phyloP scores from a whole-genome alignment of 2,329 filamentous ascomycete species.

The Fusarium multiceps region DNA sequence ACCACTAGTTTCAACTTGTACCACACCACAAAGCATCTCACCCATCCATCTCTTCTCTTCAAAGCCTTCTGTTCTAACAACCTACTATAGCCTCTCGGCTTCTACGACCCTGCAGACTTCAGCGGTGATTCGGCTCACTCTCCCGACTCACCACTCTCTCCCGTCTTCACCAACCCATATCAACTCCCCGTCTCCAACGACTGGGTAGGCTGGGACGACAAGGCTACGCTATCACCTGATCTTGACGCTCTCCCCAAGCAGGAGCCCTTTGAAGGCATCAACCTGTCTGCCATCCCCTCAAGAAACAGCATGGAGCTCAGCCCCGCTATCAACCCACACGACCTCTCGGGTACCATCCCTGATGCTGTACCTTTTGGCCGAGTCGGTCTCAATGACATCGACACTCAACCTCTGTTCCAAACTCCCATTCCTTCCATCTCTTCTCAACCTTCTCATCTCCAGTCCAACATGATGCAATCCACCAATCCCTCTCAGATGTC shows the following conservation, averaged over 20 bases:
- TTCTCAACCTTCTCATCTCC: slow-evolving; percentile 40
- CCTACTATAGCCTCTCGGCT: slow-evolving; percentile 36
- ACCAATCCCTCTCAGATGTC: slow-evolving; percentile 39
- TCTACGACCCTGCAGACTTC: slow-evolving; percentile 47
- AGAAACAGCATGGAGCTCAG: slow-evolving; percentile 46
- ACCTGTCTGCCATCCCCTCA: slow-evolving; percentile 43
- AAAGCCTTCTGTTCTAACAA: slow-evolving; percentile 30
- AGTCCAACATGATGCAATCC: slow-evolving; percentile 38
- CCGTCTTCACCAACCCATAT: slow-evolving; percentile 45
- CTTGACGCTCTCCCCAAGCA: slow-evolving; percentile 45
- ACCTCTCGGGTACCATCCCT: slow-evolving; percentile 42
- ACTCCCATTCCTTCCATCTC: slow-evolving; percentile 46
- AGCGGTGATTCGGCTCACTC: slow-evolving; percentile 46
- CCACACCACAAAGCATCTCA: slow-evolving; percentile 39
- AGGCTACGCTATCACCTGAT: slow-evolving; percentile 45
- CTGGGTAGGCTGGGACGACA: slow-evolving; percentile 46
- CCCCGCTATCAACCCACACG: slow-evolving; percentile 46
- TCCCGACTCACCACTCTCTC: slow-evolving; percentile 45
- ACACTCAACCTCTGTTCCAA: slow-evolving; percentile 45
- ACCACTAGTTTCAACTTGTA: slow-evolving; percentile 16
- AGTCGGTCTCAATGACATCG: slow-evolving; percentile 46
- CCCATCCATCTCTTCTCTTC: background rate
- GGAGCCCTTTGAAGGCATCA: slow-evolving; percentile 45
- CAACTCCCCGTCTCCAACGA: slow-evolving; percentile 46
- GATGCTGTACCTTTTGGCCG: slow-evolving; percentile 45